Conservation (phyloP, 768 basidiomycete genomes). For the Kwoniella sp. region DNA sequence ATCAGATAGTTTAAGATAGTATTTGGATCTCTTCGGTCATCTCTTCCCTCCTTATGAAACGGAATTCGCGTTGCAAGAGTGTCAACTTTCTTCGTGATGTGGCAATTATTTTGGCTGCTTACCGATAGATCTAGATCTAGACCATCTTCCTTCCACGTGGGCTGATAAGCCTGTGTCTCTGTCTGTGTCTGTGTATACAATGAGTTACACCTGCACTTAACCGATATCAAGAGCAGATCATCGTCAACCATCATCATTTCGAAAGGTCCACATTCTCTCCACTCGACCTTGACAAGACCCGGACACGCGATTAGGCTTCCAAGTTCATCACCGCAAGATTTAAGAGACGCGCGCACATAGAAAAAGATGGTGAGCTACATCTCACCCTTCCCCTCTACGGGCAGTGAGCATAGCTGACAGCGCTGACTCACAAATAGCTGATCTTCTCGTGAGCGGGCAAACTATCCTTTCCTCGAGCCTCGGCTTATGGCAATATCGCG, state of each 20-base stretch:
- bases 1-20: too few species aligned
- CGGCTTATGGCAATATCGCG: not conserved
- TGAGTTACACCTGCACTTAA: not conserved
- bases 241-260: too few species aligned
- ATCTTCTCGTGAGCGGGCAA: conserved; percentile 53
- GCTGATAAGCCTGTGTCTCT: too few species aligned
- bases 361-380: conserved; percentile 32
- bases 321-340: too few species aligned
- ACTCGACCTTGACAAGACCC: too few species aligned
- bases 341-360: conserved; percentile 1
- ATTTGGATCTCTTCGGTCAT: not conserved
- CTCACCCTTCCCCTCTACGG: not conserved
- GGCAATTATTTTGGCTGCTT: not conserved
- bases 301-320: too few species aligned
- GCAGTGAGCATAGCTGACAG: conserved; percentile 5
- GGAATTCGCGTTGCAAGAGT: too few species aligned
- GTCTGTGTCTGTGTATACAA: too few species aligned
- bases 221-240: not conserved
- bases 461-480: not conserved
- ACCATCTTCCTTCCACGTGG: too few species aligned
- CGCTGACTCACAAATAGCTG: conserved; percentile 23
- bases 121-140: too few species aligned
- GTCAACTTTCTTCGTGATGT: not conserved
- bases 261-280: too few species aligned
- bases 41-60: too few species aligned